Conservation (phyloP, 164 flowering plant genomes). For the Platanus orientalis region DNA sequence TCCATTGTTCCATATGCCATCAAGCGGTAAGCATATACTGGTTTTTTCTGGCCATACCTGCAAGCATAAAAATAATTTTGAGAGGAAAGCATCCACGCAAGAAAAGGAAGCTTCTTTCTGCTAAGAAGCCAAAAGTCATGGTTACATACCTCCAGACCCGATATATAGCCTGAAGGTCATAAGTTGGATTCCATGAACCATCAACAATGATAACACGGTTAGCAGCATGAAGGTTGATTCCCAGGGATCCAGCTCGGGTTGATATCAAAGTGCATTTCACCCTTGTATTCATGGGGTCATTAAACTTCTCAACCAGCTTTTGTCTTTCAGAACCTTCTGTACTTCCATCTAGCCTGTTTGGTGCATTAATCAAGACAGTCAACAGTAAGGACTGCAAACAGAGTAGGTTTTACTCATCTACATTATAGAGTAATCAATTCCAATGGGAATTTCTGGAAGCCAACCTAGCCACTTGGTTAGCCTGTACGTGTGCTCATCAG, state of each 20-base stretch:
- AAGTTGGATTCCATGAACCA: constrained; percentile 99
- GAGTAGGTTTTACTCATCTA: too few species aligned
- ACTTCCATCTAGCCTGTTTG: constrained; percentile 84
- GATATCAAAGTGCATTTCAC: constrained; percentile 93
- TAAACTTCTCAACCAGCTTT: constrained; percentile 82
- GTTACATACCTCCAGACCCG: constrained; percentile 85
- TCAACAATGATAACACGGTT: constrained; percentile 94
- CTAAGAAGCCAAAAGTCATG: neutral
- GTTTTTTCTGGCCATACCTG: constrained; percentile 96
- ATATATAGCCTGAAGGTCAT: constrained; percentile 98
- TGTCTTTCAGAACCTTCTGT: constrained; percentile 87
- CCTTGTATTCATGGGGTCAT: constrained; percentile 69
- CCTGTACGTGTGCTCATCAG: too few species aligned
- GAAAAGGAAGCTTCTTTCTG: neutral
- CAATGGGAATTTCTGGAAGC: too few species aligned
- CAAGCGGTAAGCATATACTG: constrained; percentile 92
- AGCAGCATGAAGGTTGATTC: constrained; percentile 95
- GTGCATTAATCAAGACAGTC: constrained; percentile 7
- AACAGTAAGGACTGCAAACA: neutral
- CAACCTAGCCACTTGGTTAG: too few species aligned
- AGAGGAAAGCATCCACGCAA: neutral
- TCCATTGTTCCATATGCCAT: constrained; percentile 99
- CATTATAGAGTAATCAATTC: too few species aligned
- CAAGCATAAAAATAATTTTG: constrained; percentile 13
- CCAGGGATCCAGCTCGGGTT: constrained; percentile 95